Percentiles rank a stretch among this genome's conserved stretches.
Conservation (phyloP, 2,329 filamentous ascomycete genomes). For the Lecanoromycetidae sp. region DNA sequence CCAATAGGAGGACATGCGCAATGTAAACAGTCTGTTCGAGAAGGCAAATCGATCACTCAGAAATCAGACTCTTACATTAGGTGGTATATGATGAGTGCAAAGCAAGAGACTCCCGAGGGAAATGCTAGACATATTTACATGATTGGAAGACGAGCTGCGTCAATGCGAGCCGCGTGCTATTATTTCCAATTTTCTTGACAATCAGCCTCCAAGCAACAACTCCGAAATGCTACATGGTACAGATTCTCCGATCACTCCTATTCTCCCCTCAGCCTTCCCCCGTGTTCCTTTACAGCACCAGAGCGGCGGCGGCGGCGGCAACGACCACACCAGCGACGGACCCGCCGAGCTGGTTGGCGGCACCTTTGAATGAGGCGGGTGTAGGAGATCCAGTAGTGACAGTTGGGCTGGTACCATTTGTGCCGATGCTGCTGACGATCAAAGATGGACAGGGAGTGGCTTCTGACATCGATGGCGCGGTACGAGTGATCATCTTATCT, state of each 20-base stretch:
- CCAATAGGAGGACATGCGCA: too few relatives aligned
- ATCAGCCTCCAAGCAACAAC: not conserved
- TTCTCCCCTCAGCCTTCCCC: not conserved
- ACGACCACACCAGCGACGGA: slow-evolving; percentile 13
- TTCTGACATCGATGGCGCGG: slow-evolving; percentile 9
- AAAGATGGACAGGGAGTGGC: slow-evolving; percentile 17
- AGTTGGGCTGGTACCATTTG: slow-evolving; percentile 6
- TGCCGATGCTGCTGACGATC: slow-evolving; percentile 15
- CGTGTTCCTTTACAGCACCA: slow-evolving; percentile 9
- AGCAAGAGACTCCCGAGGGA: not conserved
- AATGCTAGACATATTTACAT: slow-evolving; percentile 9
- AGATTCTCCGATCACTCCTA: not conserved
- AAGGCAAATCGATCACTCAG: not conserved
- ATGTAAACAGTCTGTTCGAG: too few relatives aligned
- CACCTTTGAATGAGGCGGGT: slow-evolving; percentile 15
- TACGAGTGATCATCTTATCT: slow-evolving; percentile 16
- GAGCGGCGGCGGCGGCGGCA: slow-evolving; percentile 11
- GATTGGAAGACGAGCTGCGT: not conserved
- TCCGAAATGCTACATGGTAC: slow-evolving; percentile 8
- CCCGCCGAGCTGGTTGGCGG: slow-evolving; percentile 13
- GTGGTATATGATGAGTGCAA: slow-evolving; percentile 2
- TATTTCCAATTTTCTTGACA: not conserved
- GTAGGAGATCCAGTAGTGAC: slow-evolving; percentile 6
- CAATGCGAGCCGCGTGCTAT: not conserved
- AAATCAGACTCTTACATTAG: slow-evolving; percentile 2